These are phyloP conservation scores for Lactifluus echinatus DNA, from an alignment of 768 basidiomycete species.

Conservation along the genomic window DNA sequence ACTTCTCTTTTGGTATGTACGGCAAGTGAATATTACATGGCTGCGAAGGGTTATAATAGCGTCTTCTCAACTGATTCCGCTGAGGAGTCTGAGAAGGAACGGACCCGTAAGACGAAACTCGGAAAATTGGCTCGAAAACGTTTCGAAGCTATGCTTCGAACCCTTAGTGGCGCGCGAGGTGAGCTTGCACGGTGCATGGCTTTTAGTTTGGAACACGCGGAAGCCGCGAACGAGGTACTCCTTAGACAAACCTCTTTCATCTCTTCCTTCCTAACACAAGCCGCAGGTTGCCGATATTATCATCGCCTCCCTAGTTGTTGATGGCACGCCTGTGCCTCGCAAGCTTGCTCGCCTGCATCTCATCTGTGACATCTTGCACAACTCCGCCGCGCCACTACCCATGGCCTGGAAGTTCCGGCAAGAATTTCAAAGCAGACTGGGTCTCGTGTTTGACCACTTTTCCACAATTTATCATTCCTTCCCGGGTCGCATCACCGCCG, in stretches of 20 bases:
- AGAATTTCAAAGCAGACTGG: slow-evolving; percentile 84
- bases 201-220: slow-evolving; percentile 94
- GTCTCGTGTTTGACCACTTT: slow-evolving; percentile 93
- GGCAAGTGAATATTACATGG: not conserved
- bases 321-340: slow-evolving; percentile 92
- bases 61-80: slow-evolving; percentile 89
- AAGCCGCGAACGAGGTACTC: slow-evolving; percentile 84
- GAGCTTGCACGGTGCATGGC: slow-evolving; percentile 94
- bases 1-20: not conserved
- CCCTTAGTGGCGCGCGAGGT: slow-evolving; percentile 75
- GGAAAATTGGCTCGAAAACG: slow-evolving; percentile 73
- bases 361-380: slow-evolving; percentile 96
- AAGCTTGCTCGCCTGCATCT: slow-evolving; percentile 93
- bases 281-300: slow-evolving; percentile 83
- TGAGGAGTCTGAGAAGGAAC: slow-evolving; percentile 88
- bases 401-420: slow-evolving; percentile 98
- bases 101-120: slow-evolving; percentile 62
- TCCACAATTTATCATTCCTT: slow-evolving; percentile 93
- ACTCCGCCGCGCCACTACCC: slow-evolving; percentile 87
- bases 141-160: slow-evolving; percentile 87
- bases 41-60: slow-evolving; percentile 68
- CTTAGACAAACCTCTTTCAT: not conserved
- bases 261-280: not conserved
- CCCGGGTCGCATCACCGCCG: slow-evolving; percentile 91
- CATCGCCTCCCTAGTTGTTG: slow-evolving; percentile 78